A percentile compares a stretch with the other conserved stretches of the same genome.
Evolutionary conservation across 2,329 filamentous ascomycete species (phyloP).

Genomic region (Parascedosporium putredinis): DNA sequence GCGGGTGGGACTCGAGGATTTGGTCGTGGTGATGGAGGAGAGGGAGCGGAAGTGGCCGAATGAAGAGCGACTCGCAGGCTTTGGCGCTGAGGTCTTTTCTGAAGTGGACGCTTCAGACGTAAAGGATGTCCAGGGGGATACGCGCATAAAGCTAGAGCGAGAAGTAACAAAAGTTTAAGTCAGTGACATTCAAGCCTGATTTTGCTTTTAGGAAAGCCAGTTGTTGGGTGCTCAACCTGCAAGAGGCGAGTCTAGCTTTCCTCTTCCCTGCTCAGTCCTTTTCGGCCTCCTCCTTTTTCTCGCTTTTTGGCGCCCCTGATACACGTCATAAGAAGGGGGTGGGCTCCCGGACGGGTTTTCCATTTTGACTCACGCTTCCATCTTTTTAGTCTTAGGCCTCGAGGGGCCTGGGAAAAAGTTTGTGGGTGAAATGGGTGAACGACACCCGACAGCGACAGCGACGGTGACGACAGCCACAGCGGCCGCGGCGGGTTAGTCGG

Average conservation of each 20-base stretch:
- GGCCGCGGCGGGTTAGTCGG: too few species aligned
- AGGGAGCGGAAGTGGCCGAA: constrained; percentile 42
- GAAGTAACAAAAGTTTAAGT: too few species aligned
- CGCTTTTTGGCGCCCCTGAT: too few species aligned
- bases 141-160: constrained; percentile 6
- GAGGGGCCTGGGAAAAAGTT: not conserved
- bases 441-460: too few species aligned
- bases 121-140: constrained; percentile 5
- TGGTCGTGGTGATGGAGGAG: constrained; percentile 39
- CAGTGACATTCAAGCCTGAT: too few species aligned
- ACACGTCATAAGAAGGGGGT: not conserved
- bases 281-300: too few species aligned
- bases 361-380: constrained; percentile 2
- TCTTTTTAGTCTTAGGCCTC: not conserved
- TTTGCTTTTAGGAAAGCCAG: too few species aligned
- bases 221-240: too few species aligned
- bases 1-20: constrained; percentile 22
- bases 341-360: not conserved
- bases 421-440: not conserved
- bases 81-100: constrained; percentile 14
- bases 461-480: too few species aligned
- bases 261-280: too few species aligned
- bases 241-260: too few species aligned
- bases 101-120: not conserved
- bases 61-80: constrained; percentile 20